phyloP scores from a whole-genome alignment of 2,329 filamentous ascomycete genomes.

The Emmonsia crescens region DNA sequence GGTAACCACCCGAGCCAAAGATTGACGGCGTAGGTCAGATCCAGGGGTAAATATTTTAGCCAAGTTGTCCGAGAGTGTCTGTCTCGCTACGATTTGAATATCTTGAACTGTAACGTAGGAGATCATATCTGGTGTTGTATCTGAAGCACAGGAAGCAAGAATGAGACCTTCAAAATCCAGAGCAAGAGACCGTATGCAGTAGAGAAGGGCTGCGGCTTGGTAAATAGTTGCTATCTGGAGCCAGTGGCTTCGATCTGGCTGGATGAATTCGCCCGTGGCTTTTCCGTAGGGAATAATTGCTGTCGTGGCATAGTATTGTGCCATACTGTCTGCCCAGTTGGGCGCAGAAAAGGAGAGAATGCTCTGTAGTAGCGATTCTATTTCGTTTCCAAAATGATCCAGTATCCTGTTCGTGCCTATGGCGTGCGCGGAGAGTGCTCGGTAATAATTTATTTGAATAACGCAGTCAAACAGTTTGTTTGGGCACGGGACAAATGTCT shows the following conservation, averaged over 20 bases:
- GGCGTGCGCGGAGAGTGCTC: constrained; percentile 2
- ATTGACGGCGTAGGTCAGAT: not conserved
- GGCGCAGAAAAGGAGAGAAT: constrained; percentile 11
- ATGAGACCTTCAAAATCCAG: constrained; percentile 11
- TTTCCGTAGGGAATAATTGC: constrained; percentile 1
- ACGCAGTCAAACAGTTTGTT: constrained; percentile 10
- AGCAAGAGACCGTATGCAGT: constrained; percentile 11
- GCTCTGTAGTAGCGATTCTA: constrained; percentile 5
- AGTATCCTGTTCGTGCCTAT: not conserved
- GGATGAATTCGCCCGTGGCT: constrained; percentile 7
- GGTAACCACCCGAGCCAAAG: constrained; percentile 9
- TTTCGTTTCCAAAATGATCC: not conserved
- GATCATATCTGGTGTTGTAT: not conserved
- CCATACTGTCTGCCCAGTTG: constrained; percentile 10
- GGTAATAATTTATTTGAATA: constrained; percentile 13
- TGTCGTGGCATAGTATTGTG: not conserved
- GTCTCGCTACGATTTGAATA: constrained; percentile 8
- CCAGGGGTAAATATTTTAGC: constrained; percentile 1
- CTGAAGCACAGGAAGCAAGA: not conserved
- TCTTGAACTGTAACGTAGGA: constrained; percentile 10
- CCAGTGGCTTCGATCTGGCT: constrained; percentile 10
- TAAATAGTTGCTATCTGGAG: constrained; percentile 10
- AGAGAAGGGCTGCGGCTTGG: constrained; percentile 10
- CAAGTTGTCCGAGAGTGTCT: constrained; percentile 9
- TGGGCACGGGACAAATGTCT: constrained; percentile 12